Base-by-base conservation (phyloP, 1,284 basidiomycete genomes). In the Tilletia walkeri region DNA sequence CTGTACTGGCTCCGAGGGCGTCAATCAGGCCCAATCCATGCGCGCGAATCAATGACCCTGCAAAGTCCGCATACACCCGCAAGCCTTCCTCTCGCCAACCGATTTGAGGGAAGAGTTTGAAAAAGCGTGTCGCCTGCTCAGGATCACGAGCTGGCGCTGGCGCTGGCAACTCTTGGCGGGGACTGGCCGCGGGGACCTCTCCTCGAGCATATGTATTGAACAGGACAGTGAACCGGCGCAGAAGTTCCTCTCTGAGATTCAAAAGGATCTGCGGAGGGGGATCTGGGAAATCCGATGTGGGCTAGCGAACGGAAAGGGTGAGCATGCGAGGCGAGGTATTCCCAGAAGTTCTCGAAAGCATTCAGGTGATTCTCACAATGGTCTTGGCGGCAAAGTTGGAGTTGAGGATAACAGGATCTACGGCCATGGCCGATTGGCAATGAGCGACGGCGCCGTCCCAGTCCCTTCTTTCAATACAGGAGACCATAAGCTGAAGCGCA, bases 361-460 rank as follows among this genome's bases (percentile, higher is more conserved):
- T n/a, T 9, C 2, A 12, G 24, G 34, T 30, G 24, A 30, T 0
- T 67, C 72, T 65, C 67, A 73, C 72, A 69, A 99, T 93, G 1
- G 92, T 90, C 2, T 87, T 88, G 77, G 91, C 92, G 1, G 95
- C 93, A 82, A 98, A 99, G 2, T 88, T 87, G 6, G 93, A 93
- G 30, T 89, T 88, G 36, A 92, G 89, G 38, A 99, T 90, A 50
- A 90, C 89, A 4, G 86, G 81, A 3, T 94, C 90, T 36, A 97
- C 86, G 0, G 90, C 87, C 90, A 95, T 94, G 0, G 94, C 95
- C 41, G 93, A 87, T 20, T 92, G 89, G 84, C 95, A 96, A 80
- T 94, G 91, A 73, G 92, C 87, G 0, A 93, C 91, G 0, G 95
- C 95, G 16, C 92, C 89, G 82, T 98, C 95, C 95, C 95, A 99